Conservation (phyloP, 2,329 filamentous ascomycete genomes). For the Ophiostoma pallidulum region DNA sequence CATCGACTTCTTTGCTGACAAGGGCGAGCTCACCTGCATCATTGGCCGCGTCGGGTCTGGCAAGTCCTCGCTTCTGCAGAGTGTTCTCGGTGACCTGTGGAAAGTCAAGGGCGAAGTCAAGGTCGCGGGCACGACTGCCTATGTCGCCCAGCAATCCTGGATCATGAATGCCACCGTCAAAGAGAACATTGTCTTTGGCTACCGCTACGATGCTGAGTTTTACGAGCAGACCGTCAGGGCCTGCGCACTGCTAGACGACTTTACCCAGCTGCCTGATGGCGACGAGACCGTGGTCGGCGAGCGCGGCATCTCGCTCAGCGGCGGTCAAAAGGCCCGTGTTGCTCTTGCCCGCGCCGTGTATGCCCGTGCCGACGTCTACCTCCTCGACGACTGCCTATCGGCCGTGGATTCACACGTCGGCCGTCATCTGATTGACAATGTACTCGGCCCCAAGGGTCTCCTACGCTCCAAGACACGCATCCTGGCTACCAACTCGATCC, state of each 20-base stretch:
- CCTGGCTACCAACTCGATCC: slow-evolving; percentile 89
- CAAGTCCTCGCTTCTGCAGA: slow-evolving; percentile 86
- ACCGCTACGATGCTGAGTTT: slow-evolving; percentile 86
- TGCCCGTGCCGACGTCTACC: slow-evolving; percentile 89
- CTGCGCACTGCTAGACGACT: slow-evolving; percentile 85
- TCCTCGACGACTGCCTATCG: slow-evolving; percentile 88
- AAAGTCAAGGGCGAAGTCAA: slow-evolving; percentile 77
- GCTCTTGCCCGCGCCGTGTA: slow-evolving; percentile 92
- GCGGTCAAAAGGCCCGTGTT: slow-evolving; percentile 90
- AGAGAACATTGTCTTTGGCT: slow-evolving; percentile 94
- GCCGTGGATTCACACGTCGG: slow-evolving; percentile 98
- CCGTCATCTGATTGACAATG: slow-evolving; percentile 86
- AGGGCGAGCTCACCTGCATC: slow-evolving; percentile 86
- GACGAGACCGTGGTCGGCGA: slow-evolving; percentile 96
- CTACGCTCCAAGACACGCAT: slow-evolving; percentile 81
- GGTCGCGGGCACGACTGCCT: slow-evolving; percentile 74
- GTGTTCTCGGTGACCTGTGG: slow-evolving; percentile 84
- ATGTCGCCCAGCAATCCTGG: slow-evolving; percentile 90
- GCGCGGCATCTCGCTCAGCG: slow-evolving; percentile 89
- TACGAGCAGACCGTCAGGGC: slow-evolving; percentile 89
- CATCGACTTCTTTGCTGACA: slow-evolving; percentile 80
- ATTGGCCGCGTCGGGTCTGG: slow-evolving; percentile 91
- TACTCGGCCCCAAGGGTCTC: slow-evolving; percentile 76
- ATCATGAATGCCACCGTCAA: slow-evolving; percentile 96
- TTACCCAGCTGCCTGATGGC: slow-evolving; percentile 83